Conservation (phyloP, 2,329 filamentous ascomycete genomes). For the Claviceps purpurea region DNA sequence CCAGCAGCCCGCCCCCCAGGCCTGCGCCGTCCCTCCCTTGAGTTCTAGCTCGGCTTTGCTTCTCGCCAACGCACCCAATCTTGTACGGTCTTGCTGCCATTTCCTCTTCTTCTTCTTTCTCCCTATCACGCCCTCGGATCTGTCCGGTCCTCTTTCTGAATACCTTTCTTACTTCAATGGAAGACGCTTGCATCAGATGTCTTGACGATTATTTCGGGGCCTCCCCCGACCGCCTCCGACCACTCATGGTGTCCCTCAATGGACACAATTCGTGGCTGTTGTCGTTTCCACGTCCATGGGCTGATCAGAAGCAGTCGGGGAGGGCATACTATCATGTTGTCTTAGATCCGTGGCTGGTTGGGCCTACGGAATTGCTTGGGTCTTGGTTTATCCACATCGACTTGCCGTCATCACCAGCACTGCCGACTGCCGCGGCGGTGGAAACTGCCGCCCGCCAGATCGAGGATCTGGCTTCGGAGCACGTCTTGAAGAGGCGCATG, state of each 20-base stretch:
- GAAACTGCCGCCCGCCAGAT: slow-evolving; percentile 6
- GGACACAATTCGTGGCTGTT: slow-evolving; percentile 23
- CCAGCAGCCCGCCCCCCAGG: not conserved
- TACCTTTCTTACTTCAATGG: slow-evolving; percentile 5
- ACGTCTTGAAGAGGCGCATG: slow-evolving; percentile 6
- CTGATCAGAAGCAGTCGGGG: slow-evolving; percentile 9
- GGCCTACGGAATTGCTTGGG: slow-evolving; percentile 9
- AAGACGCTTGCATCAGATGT: slow-evolving; percentile 6
- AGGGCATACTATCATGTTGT: slow-evolving; percentile 19
- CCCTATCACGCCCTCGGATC: not conserved
- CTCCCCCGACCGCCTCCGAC: slow-evolving; percentile 9
- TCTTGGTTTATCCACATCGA: slow-evolving; percentile 13
- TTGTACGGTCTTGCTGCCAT: not conserved
- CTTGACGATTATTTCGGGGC: slow-evolving; percentile 7
- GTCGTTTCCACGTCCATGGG: slow-evolving; percentile 17
- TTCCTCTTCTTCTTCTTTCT: not conserved
- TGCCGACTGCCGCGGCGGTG: slow-evolving; percentile 5
- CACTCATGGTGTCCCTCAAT: slow-evolving; percentile 19
- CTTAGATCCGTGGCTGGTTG: slow-evolving; percentile 21
- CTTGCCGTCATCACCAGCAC: slow-evolving; percentile 5
- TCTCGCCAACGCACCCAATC: not conserved
- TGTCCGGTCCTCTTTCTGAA: not conserved
- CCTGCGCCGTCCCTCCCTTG: not conserved
- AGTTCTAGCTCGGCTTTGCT: not conserved
- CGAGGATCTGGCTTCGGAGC: slow-evolving; percentile 6